Percentiles rank a stretch among this genome's conserved stretches.
phyloP scores from a whole-genome alignment of 176 grass and related monocot species.

The Zoysia pacifica region DNA sequence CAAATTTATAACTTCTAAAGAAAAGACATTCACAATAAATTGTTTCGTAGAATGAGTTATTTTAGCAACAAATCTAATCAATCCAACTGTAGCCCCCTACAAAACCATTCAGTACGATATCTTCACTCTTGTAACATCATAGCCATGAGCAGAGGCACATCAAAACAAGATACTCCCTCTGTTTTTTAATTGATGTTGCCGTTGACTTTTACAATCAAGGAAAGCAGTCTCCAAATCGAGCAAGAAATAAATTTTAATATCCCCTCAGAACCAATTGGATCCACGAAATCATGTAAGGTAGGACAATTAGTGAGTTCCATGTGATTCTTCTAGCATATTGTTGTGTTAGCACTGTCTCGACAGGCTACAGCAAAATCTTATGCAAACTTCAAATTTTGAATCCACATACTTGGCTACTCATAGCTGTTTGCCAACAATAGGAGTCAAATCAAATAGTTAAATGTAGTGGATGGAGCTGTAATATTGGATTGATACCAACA shows the following conservation, averaged over 20 bases:
- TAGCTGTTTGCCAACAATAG: too few relatives aligned
- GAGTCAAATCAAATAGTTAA: too few relatives aligned
- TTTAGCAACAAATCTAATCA: too few relatives aligned
- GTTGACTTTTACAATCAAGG: too few relatives aligned
- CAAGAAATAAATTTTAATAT: background rate
- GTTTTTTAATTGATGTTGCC: too few relatives aligned
- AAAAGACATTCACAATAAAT: background rate
- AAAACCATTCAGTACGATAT: background rate
- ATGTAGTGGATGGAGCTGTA: too few relatives aligned
- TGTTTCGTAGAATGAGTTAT: background rate
- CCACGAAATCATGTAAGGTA: background rate
- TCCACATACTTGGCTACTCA: too few relatives aligned
- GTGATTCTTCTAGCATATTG: too few relatives aligned
- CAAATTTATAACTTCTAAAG: background rate
- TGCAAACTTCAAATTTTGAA: too few relatives aligned
- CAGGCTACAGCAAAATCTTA: too few relatives aligned
- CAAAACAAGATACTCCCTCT: background rate
- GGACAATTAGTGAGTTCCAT: background rate
- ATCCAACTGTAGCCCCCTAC: background rate
- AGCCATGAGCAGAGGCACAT: background rate
- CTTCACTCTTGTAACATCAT: background rate
- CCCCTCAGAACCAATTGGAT: background rate
- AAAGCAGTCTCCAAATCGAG: slow-evolving; percentile 18
- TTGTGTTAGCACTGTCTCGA: too few relatives aligned
- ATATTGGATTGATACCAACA: background rate